Base-by-base conservation (phyloP, 1,284 basidiomycete genomes). In the Boletus albobrunnescens region DNA sequence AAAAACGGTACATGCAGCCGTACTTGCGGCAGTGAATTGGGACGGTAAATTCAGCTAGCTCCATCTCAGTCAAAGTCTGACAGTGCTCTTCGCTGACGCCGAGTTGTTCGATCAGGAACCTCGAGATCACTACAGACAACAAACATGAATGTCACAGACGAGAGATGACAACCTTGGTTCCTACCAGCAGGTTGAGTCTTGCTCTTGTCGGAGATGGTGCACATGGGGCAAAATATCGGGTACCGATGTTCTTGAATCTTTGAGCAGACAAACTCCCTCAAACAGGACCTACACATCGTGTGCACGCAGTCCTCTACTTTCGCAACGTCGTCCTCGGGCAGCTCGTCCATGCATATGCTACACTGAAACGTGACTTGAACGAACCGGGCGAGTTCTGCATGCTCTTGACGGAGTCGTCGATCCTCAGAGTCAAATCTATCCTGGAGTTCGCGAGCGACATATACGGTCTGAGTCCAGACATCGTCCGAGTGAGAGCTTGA, bases 161-260 rank as follows among this genome's bases (percentile, higher is more conserved):
- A 19, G n/a, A 22, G 13, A 23, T 16, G 36, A 24, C 7, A 39
- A 16, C 24, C 40, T 26, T 20, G 32, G 41, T 23, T 58, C 74
- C 49, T 49, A 77, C 76, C 63, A 50, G 69, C 68, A 32, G 72
- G 70, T n/a, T 67, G 63, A 14, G 38, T 36, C 12, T 56, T 32
- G 23, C 9, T 41, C n/a, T 44, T 52, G 41, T 51, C 52, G 13
- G 56, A 47, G 12, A 69, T 63, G 4, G 67, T 58, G 53, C 84
- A 86, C 13, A 68, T 56, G 2, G 84, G 84, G 57, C 84, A 86
- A 6, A 75, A 53, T 27, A 86, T 76, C 1, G 84, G 82, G 52
- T 77, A 84, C 10, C 73, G 71, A 46, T 74, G 74, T 35, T 81
- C 75, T 6, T 67, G 58, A 20, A 86, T 65, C 59, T 77, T 77